phyloP scores from a whole-genome alignment of 139 green algal species.

The Chlorella sorokiniana region DNA sequence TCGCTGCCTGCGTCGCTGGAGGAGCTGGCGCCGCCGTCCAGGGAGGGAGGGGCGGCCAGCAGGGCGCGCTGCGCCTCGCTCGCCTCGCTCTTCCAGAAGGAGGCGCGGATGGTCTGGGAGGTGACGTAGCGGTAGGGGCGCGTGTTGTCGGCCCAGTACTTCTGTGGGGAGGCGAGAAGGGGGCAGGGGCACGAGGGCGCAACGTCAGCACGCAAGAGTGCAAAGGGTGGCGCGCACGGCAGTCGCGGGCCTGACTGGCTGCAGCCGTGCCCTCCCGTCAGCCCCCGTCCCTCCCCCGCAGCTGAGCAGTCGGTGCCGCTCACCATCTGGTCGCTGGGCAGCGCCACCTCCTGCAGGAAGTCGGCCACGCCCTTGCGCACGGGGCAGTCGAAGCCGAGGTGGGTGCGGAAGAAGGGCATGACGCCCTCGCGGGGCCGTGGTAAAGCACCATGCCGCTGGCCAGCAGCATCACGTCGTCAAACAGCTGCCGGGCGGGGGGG shows the following conservation, averaged over 20 bases:
- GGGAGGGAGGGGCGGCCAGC: slow-evolving; percentile 11
- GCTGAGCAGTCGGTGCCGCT: too few species aligned
- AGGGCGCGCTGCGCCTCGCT: slow-evolving; percentile 15
- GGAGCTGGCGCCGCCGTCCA: not conserved
- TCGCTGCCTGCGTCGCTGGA: not conserved
- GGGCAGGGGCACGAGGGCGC: slow-evolving; percentile 40
- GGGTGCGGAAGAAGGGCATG: slow-evolving; percentile 60
- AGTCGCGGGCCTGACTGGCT: too few species aligned
- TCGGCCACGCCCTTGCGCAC: slow-evolving; percentile 64
- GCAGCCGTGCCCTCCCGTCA: too few species aligned
- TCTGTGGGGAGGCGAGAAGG: slow-evolving; percentile 50
- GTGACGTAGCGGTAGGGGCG: slow-evolving; percentile 40
- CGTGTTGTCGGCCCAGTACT: slow-evolving; percentile 26
- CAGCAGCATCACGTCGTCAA: slow-evolving; percentile 54
- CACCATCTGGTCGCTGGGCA: slow-evolving; percentile 46
- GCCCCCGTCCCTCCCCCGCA: too few species aligned
- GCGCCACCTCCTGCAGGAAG: slow-evolving; percentile 75
- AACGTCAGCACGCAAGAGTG: slow-evolving; percentile 18
- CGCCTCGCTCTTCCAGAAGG: slow-evolving; percentile 29
- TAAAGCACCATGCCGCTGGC: slow-evolving; percentile 55
- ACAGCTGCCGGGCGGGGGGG: too few species aligned
- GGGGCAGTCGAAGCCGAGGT: slow-evolving; percentile 69
- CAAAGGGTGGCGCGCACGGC: too few species aligned
- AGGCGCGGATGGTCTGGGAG: slow-evolving; percentile 16
- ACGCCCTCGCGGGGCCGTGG: slow-evolving; percentile 51